Percentiles rank a stretch among this genome's conserved stretches.
phyloP scores from a whole-genome alignment of 108 stramenopile genomes.

The Cyclotella sp. region DNA sequence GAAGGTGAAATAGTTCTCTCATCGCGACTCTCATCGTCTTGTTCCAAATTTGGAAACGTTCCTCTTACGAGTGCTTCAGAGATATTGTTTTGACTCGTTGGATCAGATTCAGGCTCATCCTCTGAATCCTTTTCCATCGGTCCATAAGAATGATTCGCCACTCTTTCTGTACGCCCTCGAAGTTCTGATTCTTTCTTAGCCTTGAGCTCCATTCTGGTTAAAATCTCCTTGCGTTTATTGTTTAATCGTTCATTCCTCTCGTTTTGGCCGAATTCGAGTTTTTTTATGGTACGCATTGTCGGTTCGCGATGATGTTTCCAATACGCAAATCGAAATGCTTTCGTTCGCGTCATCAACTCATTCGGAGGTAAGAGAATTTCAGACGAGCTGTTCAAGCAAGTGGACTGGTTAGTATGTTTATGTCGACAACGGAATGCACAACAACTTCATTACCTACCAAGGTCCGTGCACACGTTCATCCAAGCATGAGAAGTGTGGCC shows the following conservation, averaged over 20 bases:
- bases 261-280: conserved; percentile 13
- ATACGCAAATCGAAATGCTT: conserved; percentile 42
- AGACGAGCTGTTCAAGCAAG: neutral
- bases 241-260: conserved; percentile 26
- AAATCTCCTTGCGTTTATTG: conserved; percentile 29
- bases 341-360: conserved; percentile 36
- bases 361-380: conserved; percentile 25
- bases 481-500: conserved; percentile 18
- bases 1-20: neutral
- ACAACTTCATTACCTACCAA: neutral
- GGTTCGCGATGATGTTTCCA: conserved; percentile 39
- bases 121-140: conserved; percentile 15
- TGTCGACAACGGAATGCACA: too few relatives aligned
- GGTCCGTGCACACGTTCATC: conserved; percentile 27
- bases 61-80: neutral
- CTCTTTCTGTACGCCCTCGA: conserved; percentile 19
- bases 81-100: neutral
- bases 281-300: conserved; percentile 17
- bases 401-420: too few relatives aligned
- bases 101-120: conserved; percentile 26
- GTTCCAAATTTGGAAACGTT: neutral
- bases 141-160: neutral
- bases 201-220: conserved; percentile 19
- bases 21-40: neutral
- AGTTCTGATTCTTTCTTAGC: conserved; percentile 17